Conservation (phyloP, 345 rosid genomes). For the Acer saccharum region DNA sequence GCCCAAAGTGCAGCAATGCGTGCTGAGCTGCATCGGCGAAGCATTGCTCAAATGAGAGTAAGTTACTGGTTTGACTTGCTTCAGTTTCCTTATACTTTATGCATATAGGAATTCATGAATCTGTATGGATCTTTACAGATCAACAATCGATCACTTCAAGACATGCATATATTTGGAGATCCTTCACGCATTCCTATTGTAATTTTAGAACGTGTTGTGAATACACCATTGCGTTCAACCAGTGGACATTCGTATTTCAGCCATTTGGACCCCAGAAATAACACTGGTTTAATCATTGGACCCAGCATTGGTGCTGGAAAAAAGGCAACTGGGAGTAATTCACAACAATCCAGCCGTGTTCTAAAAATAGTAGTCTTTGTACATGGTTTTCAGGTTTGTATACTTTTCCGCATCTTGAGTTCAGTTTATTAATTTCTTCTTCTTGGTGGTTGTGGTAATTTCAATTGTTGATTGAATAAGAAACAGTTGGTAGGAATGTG, state of each 20-base stretch:
- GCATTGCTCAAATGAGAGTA: constrained; percentile 98
- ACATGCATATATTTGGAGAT: constrained; percentile 88
- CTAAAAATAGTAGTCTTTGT: constrained; percentile 83
- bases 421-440: neutral
- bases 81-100: constrained; percentile 2
- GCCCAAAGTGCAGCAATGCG: constrained; percentile 76
- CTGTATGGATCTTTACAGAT: constrained; percentile 52
- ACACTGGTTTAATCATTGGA: constrained; percentile 30
- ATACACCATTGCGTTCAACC: constrained; percentile 70
- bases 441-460: constrained; percentile 3
- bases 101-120: constrained; percentile 13
- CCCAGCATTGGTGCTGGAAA: constrained; percentile 32
- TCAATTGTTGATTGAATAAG: neutral
- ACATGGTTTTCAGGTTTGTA: constrained; percentile 94
- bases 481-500: neutral
- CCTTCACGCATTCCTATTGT: constrained; percentile 80
- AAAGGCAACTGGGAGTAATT: constrained; percentile 30
- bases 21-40: constrained; percentile 94
- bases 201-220: constrained; percentile 73
- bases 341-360: constrained; percentile 42
- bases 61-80: constrained; percentile 29
- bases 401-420: neutral
- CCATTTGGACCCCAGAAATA: constrained; percentile 54
- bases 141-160: constrained; percentile 85
- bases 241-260: constrained; percentile 74